Percentiles rank a stretch among this genome's conserved stretches.
Evolutionary conservation across 805 yeast genomes (phyloP).

Genomic region (Hanseniaspora valbyensis): DNA sequence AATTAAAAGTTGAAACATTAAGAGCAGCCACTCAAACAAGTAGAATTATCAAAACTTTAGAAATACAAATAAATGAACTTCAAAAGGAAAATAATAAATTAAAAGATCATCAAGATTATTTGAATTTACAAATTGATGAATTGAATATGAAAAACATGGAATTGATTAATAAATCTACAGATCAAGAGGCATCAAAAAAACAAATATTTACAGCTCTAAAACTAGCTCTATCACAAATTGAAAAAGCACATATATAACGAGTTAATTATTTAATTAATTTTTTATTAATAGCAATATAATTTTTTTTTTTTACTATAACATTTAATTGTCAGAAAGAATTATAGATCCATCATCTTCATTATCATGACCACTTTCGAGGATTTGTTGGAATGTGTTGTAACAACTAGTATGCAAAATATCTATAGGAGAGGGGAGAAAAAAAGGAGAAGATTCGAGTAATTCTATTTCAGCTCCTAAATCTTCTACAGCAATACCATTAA

Average conservation of each 20-base stretch:
- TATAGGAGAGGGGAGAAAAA: neutral
- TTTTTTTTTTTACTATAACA: no score
- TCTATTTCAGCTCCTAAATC: neutral
- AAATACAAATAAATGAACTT: neutral
- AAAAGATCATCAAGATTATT: neutral
- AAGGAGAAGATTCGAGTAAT: neutral
- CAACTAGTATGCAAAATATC: neutral
- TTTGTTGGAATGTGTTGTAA: no score
- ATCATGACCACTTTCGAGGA: no score
- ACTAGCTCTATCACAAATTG: constrained; percentile 12
- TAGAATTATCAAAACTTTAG: constrained; percentile 1
- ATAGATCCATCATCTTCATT: neutral
- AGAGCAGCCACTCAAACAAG: constrained; percentile 11
- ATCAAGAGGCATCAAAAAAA: constrained; percentile 3
- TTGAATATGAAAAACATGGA: constrained; percentile 11
- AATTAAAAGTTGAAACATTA: constrained; percentile 9
- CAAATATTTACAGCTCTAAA: constrained; percentile 6
- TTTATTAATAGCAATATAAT: no score
- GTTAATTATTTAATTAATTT: no score
- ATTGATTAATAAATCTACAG: neutral
- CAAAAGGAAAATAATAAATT: neutral
- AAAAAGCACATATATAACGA: constrained; percentile 8
- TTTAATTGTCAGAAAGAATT: neutral
- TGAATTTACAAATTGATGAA: constrained; percentile 7
- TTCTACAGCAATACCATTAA: neutral